Evolutionary conservation across 164 flowering plant species (phyloP).

Genomic region (Stephania japonica): DNA sequence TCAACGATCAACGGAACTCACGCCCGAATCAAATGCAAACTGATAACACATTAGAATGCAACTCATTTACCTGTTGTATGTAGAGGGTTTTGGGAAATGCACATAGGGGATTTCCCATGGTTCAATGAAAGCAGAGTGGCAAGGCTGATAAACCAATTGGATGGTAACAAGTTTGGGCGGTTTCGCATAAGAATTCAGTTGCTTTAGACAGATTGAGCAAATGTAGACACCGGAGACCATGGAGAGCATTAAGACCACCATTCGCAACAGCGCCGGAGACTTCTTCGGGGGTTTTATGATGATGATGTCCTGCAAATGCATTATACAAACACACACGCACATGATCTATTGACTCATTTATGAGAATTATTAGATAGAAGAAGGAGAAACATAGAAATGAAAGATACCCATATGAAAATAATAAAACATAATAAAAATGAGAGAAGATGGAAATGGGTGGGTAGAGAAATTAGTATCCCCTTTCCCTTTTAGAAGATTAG

Average conservation of each 20-base stretch:
- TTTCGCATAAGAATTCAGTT: constrained; percentile 22
- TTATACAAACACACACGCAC: too few species aligned
- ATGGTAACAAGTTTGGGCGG: constrained; percentile 18
- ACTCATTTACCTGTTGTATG: constrained; percentile 42
- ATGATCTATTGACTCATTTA: too few species aligned
- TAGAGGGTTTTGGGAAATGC: constrained; percentile 57
- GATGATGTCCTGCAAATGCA: constrained; percentile 35
- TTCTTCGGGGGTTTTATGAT: constrained; percentile 44
- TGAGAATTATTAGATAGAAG: neutral
- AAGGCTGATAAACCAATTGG: constrained; percentile 21
- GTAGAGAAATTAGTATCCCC: too few species aligned
- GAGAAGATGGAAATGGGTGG: neutral
- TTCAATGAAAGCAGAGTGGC: constrained; percentile 24
- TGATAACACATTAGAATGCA: neutral
- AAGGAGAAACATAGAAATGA: neutral
- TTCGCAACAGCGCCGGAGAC: constrained; percentile 37
- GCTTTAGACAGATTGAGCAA: constrained; percentile 45
- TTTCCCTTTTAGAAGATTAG: too few species aligned
- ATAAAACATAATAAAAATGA: neutral
- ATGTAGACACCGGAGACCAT: constrained; percentile 54
- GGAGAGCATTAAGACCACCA: constrained; percentile 37
- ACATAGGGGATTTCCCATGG: constrained; percentile 32
- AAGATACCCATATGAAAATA: neutral
- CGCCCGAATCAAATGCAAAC: neutral
- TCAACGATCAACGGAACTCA: too few species aligned